Percentiles rank a stretch among this genome's conserved stretches.
These are phyloP conservation scores for Galerina marginata DNA, from an alignment of 768 basidiomycete genomes.

Conservation along the genomic window DNA sequence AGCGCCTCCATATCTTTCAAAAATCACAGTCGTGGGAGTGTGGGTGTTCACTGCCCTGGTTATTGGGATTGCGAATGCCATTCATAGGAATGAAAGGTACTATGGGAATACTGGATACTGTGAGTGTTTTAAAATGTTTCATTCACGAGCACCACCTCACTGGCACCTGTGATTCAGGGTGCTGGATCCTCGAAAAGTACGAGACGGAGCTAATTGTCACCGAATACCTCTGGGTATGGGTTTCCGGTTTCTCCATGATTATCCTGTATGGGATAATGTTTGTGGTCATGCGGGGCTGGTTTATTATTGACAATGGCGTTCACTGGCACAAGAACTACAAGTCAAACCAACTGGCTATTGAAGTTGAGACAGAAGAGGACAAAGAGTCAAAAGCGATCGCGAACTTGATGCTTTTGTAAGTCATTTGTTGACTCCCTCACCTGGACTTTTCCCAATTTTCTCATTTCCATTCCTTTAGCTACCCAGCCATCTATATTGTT, in stretches of 20 bases:
- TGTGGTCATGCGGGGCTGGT: conserved; percentile 43
- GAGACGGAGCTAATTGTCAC: conserved; percentile 45
- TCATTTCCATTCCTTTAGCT: conserved; percentile 1
- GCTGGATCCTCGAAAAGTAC: conserved; percentile 50
- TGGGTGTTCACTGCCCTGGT: conserved; percentile 47
- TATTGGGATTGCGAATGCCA: conserved; percentile 41
- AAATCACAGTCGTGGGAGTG: conserved; percentile 38
- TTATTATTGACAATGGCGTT: conserved; percentile 37
- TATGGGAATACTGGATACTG: conserved; percentile 50
- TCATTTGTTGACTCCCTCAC: neutral
- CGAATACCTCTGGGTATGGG: conserved; percentile 62
- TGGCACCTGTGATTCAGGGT: conserved; percentile 41
- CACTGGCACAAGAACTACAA: conserved; percentile 19
- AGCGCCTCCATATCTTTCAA: conserved; percentile 35
- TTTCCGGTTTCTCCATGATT: conserved; percentile 45
- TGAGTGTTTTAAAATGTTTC: conserved; percentile 22
- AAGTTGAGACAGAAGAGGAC: conserved; percentile 30
- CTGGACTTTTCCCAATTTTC: neutral
- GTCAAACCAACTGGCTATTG: neutral
- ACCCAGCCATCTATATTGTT: conserved; percentile 22
- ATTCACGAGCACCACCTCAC: neutral
- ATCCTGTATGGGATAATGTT: conserved; percentile 51
- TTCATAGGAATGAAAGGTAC: conserved; percentile 39
- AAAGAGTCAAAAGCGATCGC: conserved; percentile 37
- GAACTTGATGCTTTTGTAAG: conserved; percentile 54